Conservation (phyloP, 2,329 filamentous ascomycete genomes). For the Colletotrichum camelliae region DNA sequence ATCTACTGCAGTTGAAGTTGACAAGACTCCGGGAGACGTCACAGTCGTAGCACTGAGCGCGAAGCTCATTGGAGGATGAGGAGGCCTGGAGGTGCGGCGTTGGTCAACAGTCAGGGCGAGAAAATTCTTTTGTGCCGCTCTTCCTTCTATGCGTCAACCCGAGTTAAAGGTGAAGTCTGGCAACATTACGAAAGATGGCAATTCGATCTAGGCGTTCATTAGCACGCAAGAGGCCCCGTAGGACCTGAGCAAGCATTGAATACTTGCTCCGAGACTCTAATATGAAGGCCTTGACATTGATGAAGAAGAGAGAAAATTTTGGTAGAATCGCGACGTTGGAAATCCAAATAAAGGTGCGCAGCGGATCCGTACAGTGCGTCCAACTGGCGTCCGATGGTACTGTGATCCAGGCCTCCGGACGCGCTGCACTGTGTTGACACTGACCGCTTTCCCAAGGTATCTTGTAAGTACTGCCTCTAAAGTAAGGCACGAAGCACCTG, state of each 20-base stretch:
- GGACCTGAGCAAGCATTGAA: conserved; percentile 94
- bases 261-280: conserved; percentile 99
- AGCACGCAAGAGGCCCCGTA: conserved; percentile 89
- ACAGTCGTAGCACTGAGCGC: conserved; percentile 22
- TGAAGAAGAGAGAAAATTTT: conserved; percentile 50
- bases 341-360: conserved; percentile 78
- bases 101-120: not conserved
- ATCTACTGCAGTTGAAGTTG: conserved; percentile 82
- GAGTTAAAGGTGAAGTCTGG: conserved; percentile 56
- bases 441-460: not conserved
- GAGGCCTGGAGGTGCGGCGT: not conserved
- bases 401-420: not conserved
- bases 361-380: not conserved
- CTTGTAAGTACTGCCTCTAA: not conserved
- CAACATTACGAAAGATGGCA: conserved; percentile 76
- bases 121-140: conserved; percentile 47
- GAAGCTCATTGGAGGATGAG: not conserved
- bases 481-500: not conserved
- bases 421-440: not conserved
- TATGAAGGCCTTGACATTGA: conserved; percentile 90
- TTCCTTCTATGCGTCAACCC: conserved; percentile 49
- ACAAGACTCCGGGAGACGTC: conserved; percentile 67
- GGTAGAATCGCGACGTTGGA: conserved; percentile 65
- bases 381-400: not conserved
- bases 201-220: conserved; percentile 90